These are phyloP conservation scores for Vitis vinifera DNA, from an alignment of 164 flowering plant species.

Conservation along the genomic window ASM3070453v1 NC_081807.1:4672001-4672500, in stretches of 20 bases:
- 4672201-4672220: constrained; percentile 74
- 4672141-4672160: constrained; percentile 95
- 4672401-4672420: too few species aligned
- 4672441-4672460: constrained; percentile 27
- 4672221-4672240: constrained; percentile 89
- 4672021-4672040: constrained; percentile 92
- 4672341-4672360: too few species aligned
- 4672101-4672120: constrained; percentile 81
- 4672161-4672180: constrained; percentile 89
- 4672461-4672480: constrained; percentile 53
- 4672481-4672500: constrained; percentile 17
- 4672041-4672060: constrained; percentile 99
- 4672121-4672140: constrained; percentile 83
- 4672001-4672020: constrained; percentile 36
- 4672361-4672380: too few species aligned
- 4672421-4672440: too few species aligned
- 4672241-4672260: constrained; percentile 86
- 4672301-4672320: too few species aligned
- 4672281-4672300: too few species aligned
- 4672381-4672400: too few species aligned
- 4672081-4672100: constrained; percentile 85
- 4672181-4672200: constrained; percentile 84
- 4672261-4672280: constrained; percentile 43
- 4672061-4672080: constrained; percentile 88
- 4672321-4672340: too few species aligned